Base-by-base conservation (phyloP, 768 basidiomycete genomes). In the Psilocybe subaeruginosa region DNA sequence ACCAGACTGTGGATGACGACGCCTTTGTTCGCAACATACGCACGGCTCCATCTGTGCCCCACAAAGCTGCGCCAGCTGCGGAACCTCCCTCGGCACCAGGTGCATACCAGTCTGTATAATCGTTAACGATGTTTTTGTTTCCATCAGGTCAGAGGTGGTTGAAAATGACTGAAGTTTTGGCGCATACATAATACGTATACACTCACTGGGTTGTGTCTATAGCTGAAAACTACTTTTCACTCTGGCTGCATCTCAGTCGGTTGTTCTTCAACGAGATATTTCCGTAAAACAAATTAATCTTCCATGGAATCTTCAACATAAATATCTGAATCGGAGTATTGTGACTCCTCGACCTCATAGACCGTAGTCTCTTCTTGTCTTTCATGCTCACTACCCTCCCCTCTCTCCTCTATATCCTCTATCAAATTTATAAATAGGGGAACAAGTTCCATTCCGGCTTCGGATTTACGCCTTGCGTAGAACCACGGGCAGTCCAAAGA, bases 401-500 rank as follows among this genome's bases (percentile, higher is more conserved):
- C 23, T 29, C 58, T 56, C 19, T 47, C 58, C 60, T 77, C 74
- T 53, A 83, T 60, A 41, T 77, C 77, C 43, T 76, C 69, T 16
- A 74, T 63, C 16, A 78, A 56, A 37, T 75, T 73, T 50, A 71
- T 58, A 39, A 79, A 69, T n/a, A 73, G 64, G 12, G 68, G 71
- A 29, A 79, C 64, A 56, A 77, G 73, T 37, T 77, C 76, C 48
- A 76, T 65, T 56, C 75, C 76, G 27, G 70, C 70, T 53, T 89
- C 86, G 4, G 82, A 78, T 66, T 85, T 88, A 62, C 82, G 84
- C 37, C 93, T 79, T 31, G 88, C 83, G 66, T 86, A 97, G 35
- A 95, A 73, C 86, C 92, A 90, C 0, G 89, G 84, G 70, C 96
- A 99, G 69, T 97, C 95, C 49, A 92, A 76, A 7, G 92, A 93